These are phyloP conservation scores for Fraxinus americana DNA, from an alignment of 257 asterid species.

Conservation along the genomic window DNA sequence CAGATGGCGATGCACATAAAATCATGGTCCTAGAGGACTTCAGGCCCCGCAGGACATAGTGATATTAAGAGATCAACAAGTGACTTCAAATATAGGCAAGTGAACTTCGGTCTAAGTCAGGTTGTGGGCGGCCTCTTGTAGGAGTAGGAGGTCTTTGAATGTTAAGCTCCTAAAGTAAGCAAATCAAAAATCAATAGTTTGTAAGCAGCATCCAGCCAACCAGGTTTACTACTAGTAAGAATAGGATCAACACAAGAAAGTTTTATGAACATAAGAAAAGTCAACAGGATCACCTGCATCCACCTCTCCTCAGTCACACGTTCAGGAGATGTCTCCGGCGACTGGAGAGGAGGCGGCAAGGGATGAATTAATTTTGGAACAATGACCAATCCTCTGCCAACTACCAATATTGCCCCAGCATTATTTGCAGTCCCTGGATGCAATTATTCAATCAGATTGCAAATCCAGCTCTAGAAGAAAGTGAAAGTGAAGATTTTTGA, in stretches of 20 bases:
- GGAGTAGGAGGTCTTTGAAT: conserved; percentile 99
- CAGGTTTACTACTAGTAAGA: neutral
- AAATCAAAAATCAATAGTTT: conserved; percentile 14
- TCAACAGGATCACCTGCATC: conserved; percentile 82
- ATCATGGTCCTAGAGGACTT: neutral
- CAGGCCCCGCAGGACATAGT: too few relatives aligned
- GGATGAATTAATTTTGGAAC: conserved; percentile 98
- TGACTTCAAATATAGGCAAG: conserved; percentile 75
- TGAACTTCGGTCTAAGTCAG: conserved; percentile 83
- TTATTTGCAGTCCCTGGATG: conserved; percentile 91
- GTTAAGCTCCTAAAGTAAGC: conserved; percentile 77
- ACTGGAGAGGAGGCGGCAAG: conserved; percentile 89
- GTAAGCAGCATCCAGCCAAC: neutral
- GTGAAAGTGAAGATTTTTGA: conserved; percentile 10
- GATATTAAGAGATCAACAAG: neutral
- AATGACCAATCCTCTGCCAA: conserved; percentile 88
- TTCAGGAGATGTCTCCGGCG: conserved; percentile 99
- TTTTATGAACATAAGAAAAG: neutral
- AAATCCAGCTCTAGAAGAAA: conserved; percentile 9
- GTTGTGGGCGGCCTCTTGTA: conserved; percentile 98
- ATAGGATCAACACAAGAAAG: neutral
- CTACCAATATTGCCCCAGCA: conserved; percentile 98
- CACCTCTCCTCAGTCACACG: conserved; percentile 77
- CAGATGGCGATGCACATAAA: neutral
- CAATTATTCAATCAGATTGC: conserved; percentile 23